Conservation (phyloP, 306 rosid species). For the Sindora glabra region DNA sequence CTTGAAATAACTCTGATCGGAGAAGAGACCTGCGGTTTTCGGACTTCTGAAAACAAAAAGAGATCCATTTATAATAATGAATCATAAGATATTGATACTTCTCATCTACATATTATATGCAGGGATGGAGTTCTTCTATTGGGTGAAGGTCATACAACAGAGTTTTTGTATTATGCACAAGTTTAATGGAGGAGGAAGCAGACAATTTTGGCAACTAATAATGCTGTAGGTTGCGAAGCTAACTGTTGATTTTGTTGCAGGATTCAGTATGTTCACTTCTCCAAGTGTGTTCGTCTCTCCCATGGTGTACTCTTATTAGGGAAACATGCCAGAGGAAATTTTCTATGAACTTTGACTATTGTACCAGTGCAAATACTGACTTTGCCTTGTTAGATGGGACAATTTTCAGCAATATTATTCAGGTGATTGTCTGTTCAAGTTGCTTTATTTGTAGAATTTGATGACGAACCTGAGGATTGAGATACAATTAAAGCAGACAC, state of each 20-base stretch:
- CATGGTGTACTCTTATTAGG: slow-evolving; percentile 67
- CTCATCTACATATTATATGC: slow-evolving; percentile 75
- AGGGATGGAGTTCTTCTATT: slow-evolving; percentile 89
- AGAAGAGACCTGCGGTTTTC: slow-evolving; percentile 64
- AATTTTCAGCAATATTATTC: slow-evolving; percentile 57
- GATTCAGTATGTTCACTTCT: slow-evolving; percentile 83
- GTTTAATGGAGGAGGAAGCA: slow-evolving; percentile 85
- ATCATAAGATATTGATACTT: slow-evolving; percentile 62
- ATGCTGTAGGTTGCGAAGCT: slow-evolving; percentile 46
- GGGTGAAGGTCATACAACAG: slow-evolving; percentile 84
- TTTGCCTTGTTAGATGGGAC: slow-evolving; percentile 68
- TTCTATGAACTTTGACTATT: slow-evolving; percentile 85
- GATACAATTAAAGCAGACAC: slow-evolving; percentile 2
- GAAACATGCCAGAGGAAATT: slow-evolving; percentile 74
- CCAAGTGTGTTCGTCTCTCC: slow-evolving; percentile 69
- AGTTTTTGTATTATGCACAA: slow-evolving; percentile 79
- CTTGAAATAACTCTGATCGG: slow-evolving; percentile 52
- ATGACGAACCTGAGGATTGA: slow-evolving; percentile 13
- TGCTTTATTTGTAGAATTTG: slow-evolving; percentile 15
- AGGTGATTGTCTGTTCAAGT: slow-evolving; percentile 44
- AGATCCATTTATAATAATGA: slow-evolving; percentile 49
- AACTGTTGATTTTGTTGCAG: slow-evolving; percentile 87
- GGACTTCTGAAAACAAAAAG: slow-evolving; percentile 70
- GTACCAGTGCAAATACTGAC: slow-evolving; percentile 72
- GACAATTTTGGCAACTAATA: slow-evolving; percentile 75